A percentile compares a stretch with the other conserved stretches of the same genome.
phyloP scores from a whole-genome alignment of 2,329 filamentous ascomycete genomes.

The Davidsoniella australis region DNA sequence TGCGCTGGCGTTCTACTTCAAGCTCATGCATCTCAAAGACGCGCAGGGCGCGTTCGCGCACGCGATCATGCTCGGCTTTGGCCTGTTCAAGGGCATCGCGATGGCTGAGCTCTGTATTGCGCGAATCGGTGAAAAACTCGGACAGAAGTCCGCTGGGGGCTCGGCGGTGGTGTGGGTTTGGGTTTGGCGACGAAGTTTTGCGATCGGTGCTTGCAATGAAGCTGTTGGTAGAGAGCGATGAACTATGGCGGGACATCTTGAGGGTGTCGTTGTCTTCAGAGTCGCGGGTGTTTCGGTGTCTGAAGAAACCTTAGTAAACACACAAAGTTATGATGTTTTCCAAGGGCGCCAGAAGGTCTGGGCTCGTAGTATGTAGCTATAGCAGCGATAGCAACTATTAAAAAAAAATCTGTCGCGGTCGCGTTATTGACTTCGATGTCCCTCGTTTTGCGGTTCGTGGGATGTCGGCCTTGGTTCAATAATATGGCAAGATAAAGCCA shows the following conservation, averaged over 20 bases:
- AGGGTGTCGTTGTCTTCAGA: not conserved
- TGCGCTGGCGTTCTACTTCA: constrained; percentile 26
- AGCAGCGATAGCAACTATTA: too few relatives aligned
- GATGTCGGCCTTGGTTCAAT: too few relatives aligned
- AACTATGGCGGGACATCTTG: constrained; percentile 9
- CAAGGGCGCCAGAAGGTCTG: too few relatives aligned
- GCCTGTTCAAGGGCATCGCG: constrained; percentile 49
- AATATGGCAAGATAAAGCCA: too few relatives aligned
- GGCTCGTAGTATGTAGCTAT: too few relatives aligned
- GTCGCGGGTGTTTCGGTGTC: too few relatives aligned
- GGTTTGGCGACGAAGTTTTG: constrained; percentile 17
- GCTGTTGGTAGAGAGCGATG: constrained; percentile 10
- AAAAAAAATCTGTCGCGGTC: too few relatives aligned
- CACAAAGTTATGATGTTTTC: too few relatives aligned
- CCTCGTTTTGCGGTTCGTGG: too few relatives aligned
- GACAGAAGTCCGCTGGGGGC: constrained; percentile 30
- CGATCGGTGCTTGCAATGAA: constrained; percentile 20
- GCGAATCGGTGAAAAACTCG: constrained; percentile 42
- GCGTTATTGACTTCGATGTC: too few relatives aligned
- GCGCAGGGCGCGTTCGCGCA: constrained; percentile 34
- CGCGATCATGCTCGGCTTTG: constrained; percentile 46
- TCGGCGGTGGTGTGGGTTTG: too few relatives aligned
- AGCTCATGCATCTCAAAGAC: constrained; percentile 31
- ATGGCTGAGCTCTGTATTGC: constrained; percentile 46
- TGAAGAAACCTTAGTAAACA: too few relatives aligned